Conservation (phyloP, 176 grass and related monocot species). For the Ananas comosus region DNA sequence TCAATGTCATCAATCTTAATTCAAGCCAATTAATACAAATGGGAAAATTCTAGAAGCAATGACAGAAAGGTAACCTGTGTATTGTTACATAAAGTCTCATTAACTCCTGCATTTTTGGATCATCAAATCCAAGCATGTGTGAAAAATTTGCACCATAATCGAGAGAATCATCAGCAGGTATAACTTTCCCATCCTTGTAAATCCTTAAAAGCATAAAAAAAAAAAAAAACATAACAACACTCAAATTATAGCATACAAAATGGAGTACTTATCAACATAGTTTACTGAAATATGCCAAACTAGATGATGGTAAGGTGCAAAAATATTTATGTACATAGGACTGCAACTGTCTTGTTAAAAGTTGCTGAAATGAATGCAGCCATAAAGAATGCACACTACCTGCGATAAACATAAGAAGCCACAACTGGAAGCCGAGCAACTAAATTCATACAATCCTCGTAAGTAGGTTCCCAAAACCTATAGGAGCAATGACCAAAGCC, state of each 20-base stretch:
- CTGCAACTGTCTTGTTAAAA: not conserved
- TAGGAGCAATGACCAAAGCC: conserved; percentile 15
- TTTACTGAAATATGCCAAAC: too few species aligned
- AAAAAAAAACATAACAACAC: not conserved
- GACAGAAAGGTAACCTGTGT: conserved; percentile 45
- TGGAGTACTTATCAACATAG: not conserved
- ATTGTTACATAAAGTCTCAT: conserved; percentile 99
- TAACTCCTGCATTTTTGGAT: conserved; percentile 95
- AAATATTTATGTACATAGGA: not conserved
- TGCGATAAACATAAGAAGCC: conserved; percentile 85
- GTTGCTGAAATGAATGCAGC: not conserved
- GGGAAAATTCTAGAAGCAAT: not conserved
- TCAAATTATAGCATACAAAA: not conserved
- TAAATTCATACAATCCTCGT: conserved; percentile 94
- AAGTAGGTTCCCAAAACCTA: conserved; percentile 98
- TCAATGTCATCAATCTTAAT: not conserved
- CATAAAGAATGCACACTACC: conserved; percentile 36
- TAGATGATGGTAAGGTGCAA: not conserved
- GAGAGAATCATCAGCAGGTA: conserved; percentile 63
- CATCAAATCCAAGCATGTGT: conserved; percentile 94
- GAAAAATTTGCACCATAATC: conserved; percentile 93
- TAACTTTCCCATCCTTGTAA: conserved; percentile 73
- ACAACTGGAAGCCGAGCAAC: conserved; percentile 78
- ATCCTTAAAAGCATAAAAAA: conserved; percentile 42
- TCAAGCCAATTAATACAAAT: not conserved